phyloP scores from a whole-genome alignment of 805 yeast species.

The Brettanomyces custersianus region DNA sequence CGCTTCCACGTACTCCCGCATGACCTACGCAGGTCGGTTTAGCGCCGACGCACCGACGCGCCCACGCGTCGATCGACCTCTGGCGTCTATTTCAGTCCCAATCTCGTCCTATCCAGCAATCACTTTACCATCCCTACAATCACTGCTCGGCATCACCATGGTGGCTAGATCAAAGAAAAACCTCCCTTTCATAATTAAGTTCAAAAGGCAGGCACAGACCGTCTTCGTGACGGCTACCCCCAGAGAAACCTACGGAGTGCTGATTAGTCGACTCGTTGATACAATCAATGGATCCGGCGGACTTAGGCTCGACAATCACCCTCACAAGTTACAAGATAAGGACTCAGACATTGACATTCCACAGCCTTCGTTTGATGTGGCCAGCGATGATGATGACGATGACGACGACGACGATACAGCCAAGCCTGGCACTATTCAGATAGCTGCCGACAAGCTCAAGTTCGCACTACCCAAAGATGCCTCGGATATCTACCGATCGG shows the following conservation, averaged over 20 bases:
- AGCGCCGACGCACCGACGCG: too few species aligned
- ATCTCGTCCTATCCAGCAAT: too few species aligned
- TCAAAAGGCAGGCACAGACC: constrained; percentile 28
- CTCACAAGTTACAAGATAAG: constrained; percentile 24
- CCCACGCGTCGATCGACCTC: too few species aligned
- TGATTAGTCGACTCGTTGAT: constrained; percentile 24
- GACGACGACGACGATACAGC: constrained; percentile 10
- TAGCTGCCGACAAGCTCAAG: constrained; percentile 18
- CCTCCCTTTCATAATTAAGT: constrained; percentile 18
- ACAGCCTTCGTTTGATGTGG: constrained; percentile 27
- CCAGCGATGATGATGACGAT: constrained; percentile 22
- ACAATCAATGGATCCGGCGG: constrained; percentile 45
- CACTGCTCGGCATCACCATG: too few species aligned
- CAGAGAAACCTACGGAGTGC: constrained; percentile 15
- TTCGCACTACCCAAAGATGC: constrained; percentile 35
- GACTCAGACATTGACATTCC: constrained; percentile 32
- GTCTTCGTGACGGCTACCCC: constrained; percentile 21
- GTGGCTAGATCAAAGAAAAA: too few species aligned
- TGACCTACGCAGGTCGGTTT: too few species aligned
- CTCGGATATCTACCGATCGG: constrained; percentile 12
- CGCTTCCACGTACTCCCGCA: too few species aligned
- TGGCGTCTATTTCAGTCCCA: too few species aligned
- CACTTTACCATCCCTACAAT: too few species aligned
- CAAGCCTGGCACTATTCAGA: constrained; percentile 9
- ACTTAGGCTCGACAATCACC: constrained; percentile 18